Conservation (phyloP, 2,329 filamentous ascomycete species). For the Pseudogymnoascus sp. region DNA sequence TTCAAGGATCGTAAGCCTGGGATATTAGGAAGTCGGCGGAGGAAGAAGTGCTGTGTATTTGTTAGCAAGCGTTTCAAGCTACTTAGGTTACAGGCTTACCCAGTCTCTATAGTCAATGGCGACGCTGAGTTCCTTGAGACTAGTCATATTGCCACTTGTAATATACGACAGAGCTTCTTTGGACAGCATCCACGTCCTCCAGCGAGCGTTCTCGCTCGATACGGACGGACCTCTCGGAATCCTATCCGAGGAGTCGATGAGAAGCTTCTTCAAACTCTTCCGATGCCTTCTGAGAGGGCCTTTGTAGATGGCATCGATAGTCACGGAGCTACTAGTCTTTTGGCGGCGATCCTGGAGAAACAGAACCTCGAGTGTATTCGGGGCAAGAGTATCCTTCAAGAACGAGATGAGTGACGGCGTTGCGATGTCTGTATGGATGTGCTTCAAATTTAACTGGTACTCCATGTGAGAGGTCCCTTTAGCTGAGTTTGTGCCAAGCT, state of each 20-base stretch:
- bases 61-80: constrained; percentile 16
- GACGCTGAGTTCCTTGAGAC: constrained; percentile 63
- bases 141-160: constrained; percentile 68
- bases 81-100: constrained; percentile 43
- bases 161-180: constrained; percentile 65
- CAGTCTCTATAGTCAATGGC: constrained; percentile 70
- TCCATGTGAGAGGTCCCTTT: constrained; percentile 32
- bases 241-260: constrained; percentile 64
- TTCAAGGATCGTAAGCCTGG: constrained; percentile 65
- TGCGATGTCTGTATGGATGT: constrained; percentile 68
- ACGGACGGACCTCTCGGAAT: constrained; percentile 32
- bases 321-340: constrained; percentile 47
- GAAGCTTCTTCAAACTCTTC: constrained; percentile 61
- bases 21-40: constrained; percentile 65
- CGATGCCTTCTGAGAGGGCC: constrained; percentile 65
- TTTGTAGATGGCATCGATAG: constrained; percentile 64
- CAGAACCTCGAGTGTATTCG: constrained; percentile 71
- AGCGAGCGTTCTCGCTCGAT: constrained; percentile 39
- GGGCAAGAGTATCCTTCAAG: constrained; percentile 68
- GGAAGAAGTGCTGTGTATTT: constrained; percentile 60
- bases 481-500: constrained; percentile 11
- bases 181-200: constrained; percentile 64
- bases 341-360: constrained; percentile 63
- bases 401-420: constrained; percentile 64
- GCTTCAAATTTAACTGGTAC: constrained; percentile 61